phyloP scores from a whole-genome alignment of 805 yeast genomes.

The Hagleromyces aurorensis region DNA sequence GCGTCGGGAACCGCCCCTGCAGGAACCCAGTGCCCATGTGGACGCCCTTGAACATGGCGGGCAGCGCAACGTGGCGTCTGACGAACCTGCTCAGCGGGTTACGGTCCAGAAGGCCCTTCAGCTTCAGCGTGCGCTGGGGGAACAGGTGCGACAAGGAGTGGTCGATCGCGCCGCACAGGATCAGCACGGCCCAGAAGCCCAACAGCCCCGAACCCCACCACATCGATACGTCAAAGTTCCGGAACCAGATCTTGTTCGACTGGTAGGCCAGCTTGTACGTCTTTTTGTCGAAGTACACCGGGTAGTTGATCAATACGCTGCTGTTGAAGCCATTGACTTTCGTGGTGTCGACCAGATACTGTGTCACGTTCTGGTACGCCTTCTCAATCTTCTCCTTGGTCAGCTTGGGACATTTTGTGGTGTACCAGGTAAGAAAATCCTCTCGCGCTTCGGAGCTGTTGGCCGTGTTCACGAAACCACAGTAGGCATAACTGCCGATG shows the following conservation, averaged over 20 bases:
- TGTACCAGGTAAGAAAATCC: slow-evolving; percentile 16
- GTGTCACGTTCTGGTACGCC: slow-evolving; percentile 38
- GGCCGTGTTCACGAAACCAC: slow-evolving; percentile 17
- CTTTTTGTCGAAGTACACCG: slow-evolving; percentile 29
- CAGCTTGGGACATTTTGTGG: slow-evolving; percentile 25
- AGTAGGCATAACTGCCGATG: slow-evolving; percentile 23
- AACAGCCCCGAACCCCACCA: slow-evolving; percentile 39
- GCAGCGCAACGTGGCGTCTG: slow-evolving; percentile 10
- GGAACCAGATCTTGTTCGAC: slow-evolving; percentile 25
- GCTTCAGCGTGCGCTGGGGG: slow-evolving; percentile 30
- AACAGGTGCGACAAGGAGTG: slow-evolving; percentile 35
- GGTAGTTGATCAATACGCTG: slow-evolving; percentile 28
- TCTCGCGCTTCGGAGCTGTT: slow-evolving; percentile 5
- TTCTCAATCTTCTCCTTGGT: slow-evolving; percentile 30
- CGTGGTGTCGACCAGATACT: slow-evolving; percentile 32
- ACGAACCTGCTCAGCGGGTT: slow-evolving; percentile 6
- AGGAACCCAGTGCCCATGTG: slow-evolving; percentile 6
- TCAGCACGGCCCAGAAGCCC: slow-evolving; percentile 41
- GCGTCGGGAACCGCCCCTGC: slow-evolving; percentile 11
- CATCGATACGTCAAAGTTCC: slow-evolving; percentile 30
- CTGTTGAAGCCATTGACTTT: slow-evolving; percentile 29
- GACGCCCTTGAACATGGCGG: slow-evolving; percentile 7
- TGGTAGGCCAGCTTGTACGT: slow-evolving; percentile 18
- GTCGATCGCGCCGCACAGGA: slow-evolving; percentile 35
- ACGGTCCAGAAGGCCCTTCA: slow-evolving; percentile 24